A percentile compares a stretch with the other conserved stretches of the same genome.
Evolutionary conservation across 306 rosid genomes (phyloP).

Genomic region (Abrus pulchellus): DNA sequence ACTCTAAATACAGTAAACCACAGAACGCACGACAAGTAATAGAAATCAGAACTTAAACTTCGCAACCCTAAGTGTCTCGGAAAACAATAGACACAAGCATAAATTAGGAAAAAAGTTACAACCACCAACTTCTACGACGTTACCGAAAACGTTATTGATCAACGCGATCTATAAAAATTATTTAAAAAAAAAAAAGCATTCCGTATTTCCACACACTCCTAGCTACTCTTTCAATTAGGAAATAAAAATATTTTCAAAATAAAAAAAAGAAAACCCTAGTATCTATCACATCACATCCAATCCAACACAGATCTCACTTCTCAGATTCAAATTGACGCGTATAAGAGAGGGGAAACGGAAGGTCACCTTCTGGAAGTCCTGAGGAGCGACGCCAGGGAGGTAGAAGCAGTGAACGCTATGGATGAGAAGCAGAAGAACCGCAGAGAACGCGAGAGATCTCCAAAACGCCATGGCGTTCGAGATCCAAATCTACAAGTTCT

Average conservation of each 20-base stretch:
- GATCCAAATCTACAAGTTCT: constrained; percentile 39
- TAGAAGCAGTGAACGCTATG: constrained; percentile 77
- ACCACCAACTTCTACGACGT: not conserved
- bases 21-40: not conserved
- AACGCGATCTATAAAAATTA: constrained; percentile 35
- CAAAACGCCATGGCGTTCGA: constrained; percentile 85
- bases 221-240: constrained; percentile 1
- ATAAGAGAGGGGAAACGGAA: constrained; percentile 15
- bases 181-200: not conserved
- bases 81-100: not conserved
- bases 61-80: constrained; percentile 4
- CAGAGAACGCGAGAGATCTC: constrained; percentile 66
- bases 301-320: constrained; percentile 58
- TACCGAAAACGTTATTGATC: constrained; percentile 7
- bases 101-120: not conserved
- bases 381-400: constrained; percentile 99
- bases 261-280: constrained; percentile 31
- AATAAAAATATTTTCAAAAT: not conserved
- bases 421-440: constrained; percentile 64
- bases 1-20: not conserved
- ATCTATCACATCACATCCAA: not conserved
- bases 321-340: not conserved
- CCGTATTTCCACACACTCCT: not conserved
- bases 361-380: constrained; percentile 85
- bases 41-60: constrained; percentile 1